Conservation (phyloP, 1,139 yeast species). For the Diutina neorugosa region DNA sequence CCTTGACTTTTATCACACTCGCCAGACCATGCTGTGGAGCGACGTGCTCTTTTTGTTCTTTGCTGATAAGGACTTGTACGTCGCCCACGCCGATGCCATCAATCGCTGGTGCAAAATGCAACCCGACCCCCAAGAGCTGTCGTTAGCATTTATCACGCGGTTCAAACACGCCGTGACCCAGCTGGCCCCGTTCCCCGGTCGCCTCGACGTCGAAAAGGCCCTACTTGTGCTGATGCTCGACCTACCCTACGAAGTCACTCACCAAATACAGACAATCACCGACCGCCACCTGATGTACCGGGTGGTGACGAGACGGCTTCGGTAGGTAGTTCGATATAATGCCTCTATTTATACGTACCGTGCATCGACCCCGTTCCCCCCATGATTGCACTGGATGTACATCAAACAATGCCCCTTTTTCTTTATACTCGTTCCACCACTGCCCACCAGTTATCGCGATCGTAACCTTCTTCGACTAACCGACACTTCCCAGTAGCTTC, state of each 20-base stretch:
- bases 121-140: background rate
- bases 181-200: background rate
- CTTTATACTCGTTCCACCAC: slow-evolving; percentile 12
- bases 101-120: background rate
- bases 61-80: slow-evolving; percentile 1
- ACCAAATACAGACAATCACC: background rate
- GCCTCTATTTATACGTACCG: background rate
- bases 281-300: slow-evolving; percentile 1
- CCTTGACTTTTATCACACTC: slow-evolving; percentile 3
- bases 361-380: background rate
- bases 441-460: slow-evolving; percentile 90
- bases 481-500: slow-evolving; percentile 46
- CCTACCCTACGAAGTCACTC: background rate
- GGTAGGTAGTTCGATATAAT: background rate
- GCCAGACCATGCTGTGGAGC: background rate
- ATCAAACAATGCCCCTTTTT: background rate
- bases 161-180: background rate
- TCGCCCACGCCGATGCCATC: background rate
- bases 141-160: background rate
- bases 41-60: slow-evolving; percentile 1
- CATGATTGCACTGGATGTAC: background rate
- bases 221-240: background rate
- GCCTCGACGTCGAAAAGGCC: background rate
- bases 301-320: background rate
- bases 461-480: slow-evolving; percentile 69